These are phyloP conservation scores for Syzygium malaccense DNA, from an alignment of 441 rosid genomes.

Conservation along the genomic window DNA sequence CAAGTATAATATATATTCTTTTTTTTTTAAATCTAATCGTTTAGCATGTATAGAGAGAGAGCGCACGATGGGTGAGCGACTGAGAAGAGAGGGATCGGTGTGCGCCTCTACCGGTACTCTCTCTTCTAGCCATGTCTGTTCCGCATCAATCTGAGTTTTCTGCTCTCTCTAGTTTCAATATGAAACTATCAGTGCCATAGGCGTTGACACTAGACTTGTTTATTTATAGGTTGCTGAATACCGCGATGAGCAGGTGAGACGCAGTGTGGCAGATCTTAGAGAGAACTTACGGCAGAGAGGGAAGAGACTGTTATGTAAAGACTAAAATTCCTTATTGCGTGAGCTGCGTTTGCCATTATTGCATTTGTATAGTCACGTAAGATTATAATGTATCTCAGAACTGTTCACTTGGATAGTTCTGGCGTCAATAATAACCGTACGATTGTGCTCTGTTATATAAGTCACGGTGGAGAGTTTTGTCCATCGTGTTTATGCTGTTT, in stretches of 20 bases:
- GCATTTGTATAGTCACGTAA: neutral
- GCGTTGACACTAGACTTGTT: neutral
- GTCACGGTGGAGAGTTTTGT: neutral
- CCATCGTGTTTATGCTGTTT: neutral
- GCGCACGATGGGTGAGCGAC: too few relatives aligned
- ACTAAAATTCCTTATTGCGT: neutral
- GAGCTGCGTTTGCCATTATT: neutral
- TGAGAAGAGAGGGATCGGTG: too few relatives aligned
- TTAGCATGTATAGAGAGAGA: too few relatives aligned
- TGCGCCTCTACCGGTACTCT: too few relatives aligned
- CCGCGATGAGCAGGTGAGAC: conserved; percentile 87
- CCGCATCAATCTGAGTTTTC: too few relatives aligned
- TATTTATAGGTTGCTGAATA: conserved; percentile 72
- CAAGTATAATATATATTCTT: too few relatives aligned
- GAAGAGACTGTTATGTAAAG: conserved; percentile 92
- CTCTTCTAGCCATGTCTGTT: too few relatives aligned
- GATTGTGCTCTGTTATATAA: neutral
- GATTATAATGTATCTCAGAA: neutral
- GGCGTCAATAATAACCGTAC: neutral
- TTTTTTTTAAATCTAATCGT: too few relatives aligned
- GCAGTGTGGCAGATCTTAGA: conserved; percentile 76
- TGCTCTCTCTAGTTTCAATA: too few relatives aligned
- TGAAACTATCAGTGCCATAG: neutral
- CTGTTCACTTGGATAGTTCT: neutral
- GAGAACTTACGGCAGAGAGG: conserved; percentile 67